phyloP scores from a whole-genome alignment of 2,329 filamentous ascomycete species.

The Diaporthe amygdali region DNA sequence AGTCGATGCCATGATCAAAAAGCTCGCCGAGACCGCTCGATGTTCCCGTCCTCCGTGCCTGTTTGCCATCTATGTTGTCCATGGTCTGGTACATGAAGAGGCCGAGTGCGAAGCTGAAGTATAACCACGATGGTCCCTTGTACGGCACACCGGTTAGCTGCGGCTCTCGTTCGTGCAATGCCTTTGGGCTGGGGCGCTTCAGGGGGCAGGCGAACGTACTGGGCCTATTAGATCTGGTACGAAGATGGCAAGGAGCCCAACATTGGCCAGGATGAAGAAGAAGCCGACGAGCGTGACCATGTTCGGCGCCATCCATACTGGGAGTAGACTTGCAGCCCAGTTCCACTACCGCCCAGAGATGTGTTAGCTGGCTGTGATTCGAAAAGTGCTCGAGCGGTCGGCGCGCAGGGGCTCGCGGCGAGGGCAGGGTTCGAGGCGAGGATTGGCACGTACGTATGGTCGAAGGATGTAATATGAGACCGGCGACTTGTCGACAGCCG shows the following conservation, averaged over 20 bases:
- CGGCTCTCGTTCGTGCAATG: neutral
- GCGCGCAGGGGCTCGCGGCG: conserved; percentile 17
- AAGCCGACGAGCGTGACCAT: conserved; percentile 97
- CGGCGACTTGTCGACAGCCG: conserved; percentile 92
- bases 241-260: conserved; percentile 74
- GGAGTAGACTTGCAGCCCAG: conserved; percentile 87
- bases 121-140: conserved; percentile 87
- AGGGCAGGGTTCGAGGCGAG: conserved; percentile 17
- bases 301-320: conserved; percentile 96
- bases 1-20: conserved; percentile 99
- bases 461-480: conserved; percentile 92
- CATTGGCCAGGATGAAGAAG: conserved; percentile 88
- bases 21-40: conserved; percentile 95
- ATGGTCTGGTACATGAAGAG: conserved; percentile 99
- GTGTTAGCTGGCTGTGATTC: conserved; percentile 20
- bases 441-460: conserved; percentile 77
- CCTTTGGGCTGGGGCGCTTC: neutral
- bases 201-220: conserved; percentile 54
- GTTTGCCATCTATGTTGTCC: conserved; percentile 99
- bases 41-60: conserved; percentile 91
- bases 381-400: conserved; percentile 1
- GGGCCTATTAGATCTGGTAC: conserved; percentile 92
- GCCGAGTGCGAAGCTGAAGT: conserved; percentile 93
- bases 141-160: conserved; percentile 18
- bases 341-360: conserved; percentile 76